Evolutionary conservation across 1,284 basidiomycete genomes (phyloP).

Genomic region (Ceraceosorus guamensis): DNA sequence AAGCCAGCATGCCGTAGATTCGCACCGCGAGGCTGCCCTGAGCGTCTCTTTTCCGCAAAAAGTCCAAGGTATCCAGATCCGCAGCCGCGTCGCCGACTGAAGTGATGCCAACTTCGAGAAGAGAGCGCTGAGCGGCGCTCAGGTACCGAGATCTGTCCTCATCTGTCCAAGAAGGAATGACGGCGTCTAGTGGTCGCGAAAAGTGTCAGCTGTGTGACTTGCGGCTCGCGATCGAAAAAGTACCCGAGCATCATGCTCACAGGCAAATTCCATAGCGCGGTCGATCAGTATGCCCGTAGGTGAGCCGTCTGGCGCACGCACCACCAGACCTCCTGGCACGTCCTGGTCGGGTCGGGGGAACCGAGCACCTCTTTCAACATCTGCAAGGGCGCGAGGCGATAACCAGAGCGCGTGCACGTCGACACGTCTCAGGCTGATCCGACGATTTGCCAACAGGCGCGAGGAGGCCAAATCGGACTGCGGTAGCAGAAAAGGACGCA

Average conservation of each 20-base stretch:
- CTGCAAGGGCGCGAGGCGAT: constrained; percentile 57
- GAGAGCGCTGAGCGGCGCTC: constrained; percentile 59
- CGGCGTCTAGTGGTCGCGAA: constrained; percentile 12
- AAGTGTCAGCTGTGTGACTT: constrained; percentile 1
- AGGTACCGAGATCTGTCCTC: constrained; percentile 60
- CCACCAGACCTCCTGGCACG: constrained; percentile 68
- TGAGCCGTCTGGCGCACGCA: constrained; percentile 59
- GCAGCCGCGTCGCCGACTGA: constrained; percentile 33
- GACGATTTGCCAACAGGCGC: constrained; percentile 16
- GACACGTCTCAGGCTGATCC: constrained; percentile 43
- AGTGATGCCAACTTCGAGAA: constrained; percentile 63
- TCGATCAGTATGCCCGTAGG: constrained; percentile 61
- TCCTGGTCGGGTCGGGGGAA: constrained; percentile 24
- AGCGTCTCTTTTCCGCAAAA: constrained; percentile 14
- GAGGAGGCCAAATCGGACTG: constrained; percentile 60
- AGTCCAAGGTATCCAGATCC: constrained; percentile 16
- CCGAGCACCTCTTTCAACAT: constrained; percentile 41
- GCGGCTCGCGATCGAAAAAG: no score
- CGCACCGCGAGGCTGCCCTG: constrained; percentile 19
- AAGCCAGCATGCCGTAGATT: constrained; percentile 30
- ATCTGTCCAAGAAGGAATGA: constrained; percentile 28
- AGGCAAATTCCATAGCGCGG: constrained; percentile 39
- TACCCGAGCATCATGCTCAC: constrained; percentile 31
- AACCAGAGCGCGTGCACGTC: constrained; percentile 83
- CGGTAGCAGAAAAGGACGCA: not conserved